These are phyloP conservation scores for Dianthus caryophyllus DNA, from an alignment of 148 eudicot species.

Conservation along the genomic window DNA sequence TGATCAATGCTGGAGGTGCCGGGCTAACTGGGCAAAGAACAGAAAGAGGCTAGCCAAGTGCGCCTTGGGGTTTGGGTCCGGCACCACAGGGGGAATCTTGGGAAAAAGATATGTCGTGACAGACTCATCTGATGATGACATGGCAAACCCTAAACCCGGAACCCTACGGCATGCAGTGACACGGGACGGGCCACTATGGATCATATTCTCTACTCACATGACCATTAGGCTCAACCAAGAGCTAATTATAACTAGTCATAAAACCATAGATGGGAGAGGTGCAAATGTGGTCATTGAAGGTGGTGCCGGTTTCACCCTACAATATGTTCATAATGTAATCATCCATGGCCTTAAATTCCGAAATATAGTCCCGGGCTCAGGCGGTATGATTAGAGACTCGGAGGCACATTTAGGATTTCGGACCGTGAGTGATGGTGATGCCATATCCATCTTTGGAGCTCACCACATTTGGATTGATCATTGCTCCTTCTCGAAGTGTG, in stretches of 20 bases:
- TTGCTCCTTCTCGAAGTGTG: constrained; percentile 34
- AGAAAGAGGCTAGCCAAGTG: constrained; percentile 51
- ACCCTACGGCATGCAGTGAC: constrained; percentile 66
- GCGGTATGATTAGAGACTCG: constrained; percentile 53
- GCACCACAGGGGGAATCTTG: constrained; percentile 49
- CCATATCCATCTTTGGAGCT: constrained; percentile 50
- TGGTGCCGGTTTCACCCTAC: constrained; percentile 57
- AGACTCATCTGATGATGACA: constrained; percentile 48
- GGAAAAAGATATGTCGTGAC: constrained; percentile 46
- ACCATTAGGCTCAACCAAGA: constrained; percentile 51
- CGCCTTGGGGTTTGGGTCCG: constrained; percentile 51
- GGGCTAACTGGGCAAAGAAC: constrained; percentile 40
- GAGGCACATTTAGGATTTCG: constrained; percentile 43
- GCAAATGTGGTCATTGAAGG: constrained; percentile 43
- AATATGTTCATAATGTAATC: constrained; percentile 46
- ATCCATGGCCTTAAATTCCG: constrained; percentile 57
- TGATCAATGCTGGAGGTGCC: constrained; percentile 63
- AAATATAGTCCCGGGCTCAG: constrained; percentile 40
- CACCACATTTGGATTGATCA: constrained; percentile 69
- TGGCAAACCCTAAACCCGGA: constrained; percentile 57
- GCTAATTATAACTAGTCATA: constrained; percentile 54
- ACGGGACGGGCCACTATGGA: constrained; percentile 58
- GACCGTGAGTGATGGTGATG: constrained; percentile 58
- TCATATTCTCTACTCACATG: constrained; percentile 48
- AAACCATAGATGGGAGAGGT: constrained; percentile 71